Conservation (phyloP, 2,329 filamentous ascomycete genomes). For the Verticillium tricorpus region DNA sequence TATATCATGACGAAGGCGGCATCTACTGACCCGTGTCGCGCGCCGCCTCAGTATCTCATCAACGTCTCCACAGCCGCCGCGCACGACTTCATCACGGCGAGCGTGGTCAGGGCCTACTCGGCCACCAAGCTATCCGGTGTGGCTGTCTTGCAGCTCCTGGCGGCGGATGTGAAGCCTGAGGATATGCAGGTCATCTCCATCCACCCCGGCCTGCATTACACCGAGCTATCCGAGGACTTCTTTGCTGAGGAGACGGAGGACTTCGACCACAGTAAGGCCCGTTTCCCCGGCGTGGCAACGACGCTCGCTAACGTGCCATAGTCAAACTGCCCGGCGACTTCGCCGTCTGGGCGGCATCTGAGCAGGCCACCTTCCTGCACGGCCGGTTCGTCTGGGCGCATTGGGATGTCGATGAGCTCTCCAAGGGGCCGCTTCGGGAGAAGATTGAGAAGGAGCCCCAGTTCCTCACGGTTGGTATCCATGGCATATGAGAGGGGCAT, state of each 20-base stretch:
- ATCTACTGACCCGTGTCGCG: not conserved
- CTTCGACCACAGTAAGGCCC: not conserved
- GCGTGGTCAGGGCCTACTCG: slow-evolving; percentile 23
- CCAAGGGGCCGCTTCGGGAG: slow-evolving; percentile 8
- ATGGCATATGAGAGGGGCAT: not conserved
- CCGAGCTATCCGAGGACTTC: slow-evolving; percentile 17
- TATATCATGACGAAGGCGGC: not conserved
- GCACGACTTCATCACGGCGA: slow-evolving; percentile 20
- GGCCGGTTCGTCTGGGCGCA: slow-evolving; percentile 32
- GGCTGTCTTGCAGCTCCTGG: slow-evolving; percentile 30
- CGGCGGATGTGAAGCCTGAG: slow-evolving; percentile 23
- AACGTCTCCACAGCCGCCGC: slow-evolving; percentile 23
- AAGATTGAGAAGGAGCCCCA: slow-evolving; percentile 10
- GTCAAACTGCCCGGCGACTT: slow-evolving; percentile 18
- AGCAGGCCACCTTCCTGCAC: slow-evolving; percentile 32
- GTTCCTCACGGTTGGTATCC: slow-evolving; percentile 12
- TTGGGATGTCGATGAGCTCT: slow-evolving; percentile 39
- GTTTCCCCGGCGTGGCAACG: no score
- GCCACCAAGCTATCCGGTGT: slow-evolving; percentile 32
- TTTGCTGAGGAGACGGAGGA: slow-evolving; percentile 3
- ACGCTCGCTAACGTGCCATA: not conserved
- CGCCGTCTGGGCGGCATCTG: slow-evolving; percentile 31
- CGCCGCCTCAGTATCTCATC: slow-evolving; percentile 20
- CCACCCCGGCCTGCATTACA: slow-evolving; percentile 33
- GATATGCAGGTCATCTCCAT: slow-evolving; percentile 33